Percentiles rank a stretch among this genome's conserved stretches.
Evolutionary conservation across 495 filamentous ascomycete species (phyloP).

Genomic region (Xylaria bambusicola): DNA sequence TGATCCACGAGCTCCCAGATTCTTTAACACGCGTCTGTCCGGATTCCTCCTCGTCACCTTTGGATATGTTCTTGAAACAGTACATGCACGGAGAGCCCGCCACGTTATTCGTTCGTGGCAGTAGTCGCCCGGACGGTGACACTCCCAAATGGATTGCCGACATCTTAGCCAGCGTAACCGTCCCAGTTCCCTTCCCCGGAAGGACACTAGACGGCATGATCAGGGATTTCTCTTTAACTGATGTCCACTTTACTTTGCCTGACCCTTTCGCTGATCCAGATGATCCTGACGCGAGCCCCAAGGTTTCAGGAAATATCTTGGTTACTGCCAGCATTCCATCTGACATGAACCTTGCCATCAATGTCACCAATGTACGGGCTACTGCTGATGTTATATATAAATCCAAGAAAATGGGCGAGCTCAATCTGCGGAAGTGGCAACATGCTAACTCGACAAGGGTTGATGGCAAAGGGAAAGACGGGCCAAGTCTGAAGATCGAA

Average conservation of each 20-base stretch:
- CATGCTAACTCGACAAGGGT: conserved; percentile 74
- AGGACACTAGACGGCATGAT: conserved; percentile 77
- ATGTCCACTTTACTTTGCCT: conserved; percentile 83
- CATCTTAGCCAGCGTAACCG: conserved; percentile 75
- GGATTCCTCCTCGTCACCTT: conserved; percentile 69
- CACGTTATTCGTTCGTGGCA: conserved; percentile 78
- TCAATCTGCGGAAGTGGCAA: conserved; percentile 82
- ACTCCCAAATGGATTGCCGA: conserved; percentile 81
- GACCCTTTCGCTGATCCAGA: conserved; percentile 73
- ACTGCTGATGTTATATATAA: conserved; percentile 78
- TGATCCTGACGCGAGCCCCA: conserved; percentile 71
- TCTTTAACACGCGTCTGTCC: conserved; percentile 72
- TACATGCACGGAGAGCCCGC: conserved; percentile 79
- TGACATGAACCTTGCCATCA: conserved; percentile 80
- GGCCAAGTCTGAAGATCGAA: conserved; percentile 65
- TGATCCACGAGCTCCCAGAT: conserved; percentile 70
- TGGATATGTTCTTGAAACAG: conserved; percentile 78
- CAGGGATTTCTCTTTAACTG: conserved; percentile 77
- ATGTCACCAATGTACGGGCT: conserved; percentile 73
- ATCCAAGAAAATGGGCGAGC: conserved; percentile 68
- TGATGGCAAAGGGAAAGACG: conserved; percentile 51
- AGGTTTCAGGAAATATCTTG: conserved; percentile 77
- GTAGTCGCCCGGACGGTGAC: conserved; percentile 59
- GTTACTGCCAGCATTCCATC: conserved; percentile 75
- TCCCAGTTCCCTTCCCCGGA: conserved; percentile 83